These are phyloP conservation scores for Paecilomyces dactylethromorphus DNA, from an alignment of 2,329 filamentous ascomycete species.

Conservation along the genomic window DNA sequence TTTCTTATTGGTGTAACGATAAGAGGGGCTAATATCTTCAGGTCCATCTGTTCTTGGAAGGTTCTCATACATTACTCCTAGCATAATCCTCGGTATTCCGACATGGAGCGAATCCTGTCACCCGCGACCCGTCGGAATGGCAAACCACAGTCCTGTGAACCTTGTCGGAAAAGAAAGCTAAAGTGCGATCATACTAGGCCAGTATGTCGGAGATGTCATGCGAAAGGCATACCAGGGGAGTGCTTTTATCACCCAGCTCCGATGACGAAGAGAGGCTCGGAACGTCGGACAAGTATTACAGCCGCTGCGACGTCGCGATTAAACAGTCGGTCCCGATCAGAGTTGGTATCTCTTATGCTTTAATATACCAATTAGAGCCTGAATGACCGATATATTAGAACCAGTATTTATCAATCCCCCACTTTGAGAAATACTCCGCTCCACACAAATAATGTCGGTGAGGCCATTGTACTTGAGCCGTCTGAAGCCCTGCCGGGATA, in stretches of 20 bases:
- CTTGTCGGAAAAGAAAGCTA: constrained; percentile 31
- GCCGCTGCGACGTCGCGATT: not conserved
- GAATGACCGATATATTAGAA: not conserved
- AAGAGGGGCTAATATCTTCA: too few relatives aligned
- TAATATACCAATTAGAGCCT: not conserved
- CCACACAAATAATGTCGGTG: not conserved
- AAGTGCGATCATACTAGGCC: constrained; percentile 30
- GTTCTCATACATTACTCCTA: too few relatives aligned
- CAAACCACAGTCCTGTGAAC: constrained; percentile 30
- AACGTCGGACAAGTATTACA: not conserved
- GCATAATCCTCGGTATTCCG: not conserved
- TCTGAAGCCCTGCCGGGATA: constrained; percentile 23
- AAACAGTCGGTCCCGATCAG: not conserved
- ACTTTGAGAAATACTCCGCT: not conserved
- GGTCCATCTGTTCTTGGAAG: too few relatives aligned
- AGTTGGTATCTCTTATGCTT: not conserved
- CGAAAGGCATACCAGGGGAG: constrained; percentile 20
- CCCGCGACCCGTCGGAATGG: constrained; percentile 28
- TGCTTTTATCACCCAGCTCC: constrained; percentile 34
- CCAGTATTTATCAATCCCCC: not conserved
- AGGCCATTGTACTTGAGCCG: constrained; percentile 12
- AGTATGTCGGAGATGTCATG: constrained; percentile 24
- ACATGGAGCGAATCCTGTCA: constrained; percentile 3
- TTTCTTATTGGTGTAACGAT: too few relatives aligned
- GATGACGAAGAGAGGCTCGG: constrained; percentile 23